Percentiles rank a stretch among this genome's conserved stretches.
phyloP scores from a whole-genome alignment of 2,329 filamentous ascomycete genomes.

The Botrytis galanthina region DNA sequence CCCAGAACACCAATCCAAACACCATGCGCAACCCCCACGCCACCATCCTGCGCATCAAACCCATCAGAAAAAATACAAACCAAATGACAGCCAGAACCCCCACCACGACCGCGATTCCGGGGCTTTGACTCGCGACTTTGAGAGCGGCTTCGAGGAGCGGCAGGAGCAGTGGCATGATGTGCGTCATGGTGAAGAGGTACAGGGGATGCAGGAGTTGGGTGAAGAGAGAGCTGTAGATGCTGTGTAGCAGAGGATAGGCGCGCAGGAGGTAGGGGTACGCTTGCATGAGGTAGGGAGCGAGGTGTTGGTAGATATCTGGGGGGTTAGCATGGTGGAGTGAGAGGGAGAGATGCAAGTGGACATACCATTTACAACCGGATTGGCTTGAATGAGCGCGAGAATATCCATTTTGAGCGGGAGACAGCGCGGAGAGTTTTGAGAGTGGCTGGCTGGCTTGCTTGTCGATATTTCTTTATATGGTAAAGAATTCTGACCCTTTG shows the following conservation, averaged over 20 bases:
- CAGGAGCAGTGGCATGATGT: constrained; percentile 28
- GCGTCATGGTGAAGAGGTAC: neutral
- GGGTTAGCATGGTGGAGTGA: neutral
- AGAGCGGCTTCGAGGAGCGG: constrained; percentile 21
- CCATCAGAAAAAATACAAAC: constrained; percentile 64
- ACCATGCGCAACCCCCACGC: constrained; percentile 74
- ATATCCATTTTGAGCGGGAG: neutral
- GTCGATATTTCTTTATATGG: neutral
- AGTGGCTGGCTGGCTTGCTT: neutral
- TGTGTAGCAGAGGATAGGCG: constrained; percentile 26
- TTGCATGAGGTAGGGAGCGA: neutral
- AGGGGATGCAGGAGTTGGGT: constrained; percentile 10
- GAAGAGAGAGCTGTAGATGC: constrained; percentile 15
- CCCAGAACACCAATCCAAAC: constrained; percentile 64
- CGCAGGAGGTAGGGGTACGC: neutral
- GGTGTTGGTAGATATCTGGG: neutral
- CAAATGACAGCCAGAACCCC: constrained; percentile 45
- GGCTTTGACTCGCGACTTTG: neutral
- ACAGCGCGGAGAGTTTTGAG: neutral
- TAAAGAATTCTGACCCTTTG: neutral
- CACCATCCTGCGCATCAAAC: constrained; percentile 69
- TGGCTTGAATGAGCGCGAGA: neutral
- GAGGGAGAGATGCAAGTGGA: neutral
- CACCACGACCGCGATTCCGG: constrained; percentile 32
- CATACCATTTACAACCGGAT: neutral